phyloP scores from a whole-genome alignment of 2,329 filamentous ascomycete species.

The Pseudogymnoascus sp. region DNA sequence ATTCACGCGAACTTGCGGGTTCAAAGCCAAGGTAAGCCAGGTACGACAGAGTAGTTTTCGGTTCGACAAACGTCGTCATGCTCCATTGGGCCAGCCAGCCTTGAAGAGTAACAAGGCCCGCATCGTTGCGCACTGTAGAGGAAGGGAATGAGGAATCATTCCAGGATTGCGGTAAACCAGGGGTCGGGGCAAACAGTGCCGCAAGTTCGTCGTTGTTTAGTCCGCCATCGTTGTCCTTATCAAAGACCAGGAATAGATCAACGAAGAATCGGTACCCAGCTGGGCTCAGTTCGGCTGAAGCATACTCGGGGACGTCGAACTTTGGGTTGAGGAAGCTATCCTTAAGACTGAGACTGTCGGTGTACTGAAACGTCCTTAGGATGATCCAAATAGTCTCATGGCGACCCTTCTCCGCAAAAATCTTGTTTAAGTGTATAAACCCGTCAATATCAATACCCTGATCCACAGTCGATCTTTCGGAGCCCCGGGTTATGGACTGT shows the following conservation, averaged over 20 bases:
- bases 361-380: slow-evolving; percentile 88
- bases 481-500: slow-evolving; percentile 65
- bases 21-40: slow-evolving; percentile 95
- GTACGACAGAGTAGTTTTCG: slow-evolving; percentile 91
- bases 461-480: slow-evolving; percentile 54
- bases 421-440: slow-evolving; percentile 86
- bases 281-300: slow-evolving; percentile 89
- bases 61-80: slow-evolving; percentile 97
- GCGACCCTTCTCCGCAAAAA: slow-evolving; percentile 94
- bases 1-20: slow-evolving; percentile 64
- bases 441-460: slow-evolving; percentile 74
- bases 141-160: slow-evolving; percentile 82
- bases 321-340: slow-evolving; percentile 88
- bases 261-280: slow-evolving; percentile 96
- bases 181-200: slow-evolving; percentile 86
- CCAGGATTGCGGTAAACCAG: slow-evolving; percentile 82
- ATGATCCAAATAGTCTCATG: slow-evolving; percentile 99
- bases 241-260: slow-evolving; percentile 87
- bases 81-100: slow-evolving; percentile 99
- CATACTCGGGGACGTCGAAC: slow-evolving; percentile 86
- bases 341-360: slow-evolving; percentile 85
- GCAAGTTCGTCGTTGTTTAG: slow-evolving; percentile 79
- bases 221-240: slow-evolving; percentile 95
- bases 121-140: slow-evolving; percentile 90
- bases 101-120: slow-evolving; percentile 89